Conservation (phyloP, 495 filamentous ascomycete species). For the Hamigera avellanea region DNA sequence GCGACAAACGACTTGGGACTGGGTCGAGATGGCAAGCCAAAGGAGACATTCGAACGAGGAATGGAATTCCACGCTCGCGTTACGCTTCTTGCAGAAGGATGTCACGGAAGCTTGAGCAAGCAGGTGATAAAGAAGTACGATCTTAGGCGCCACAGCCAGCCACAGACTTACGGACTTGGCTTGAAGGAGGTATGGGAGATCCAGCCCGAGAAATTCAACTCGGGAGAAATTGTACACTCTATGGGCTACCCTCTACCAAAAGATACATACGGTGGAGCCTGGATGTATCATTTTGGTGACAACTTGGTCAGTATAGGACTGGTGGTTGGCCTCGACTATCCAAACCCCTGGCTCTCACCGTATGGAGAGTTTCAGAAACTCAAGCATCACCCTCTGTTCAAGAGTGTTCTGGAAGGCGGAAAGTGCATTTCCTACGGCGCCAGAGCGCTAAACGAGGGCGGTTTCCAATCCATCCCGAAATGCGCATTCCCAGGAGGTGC, state of each 20-base stretch:
- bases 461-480: constrained; percentile 95
- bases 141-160: constrained; percentile 75
- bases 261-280: constrained; percentile 92
- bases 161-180: constrained; percentile 90
- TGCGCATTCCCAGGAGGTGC: constrained; percentile 93
- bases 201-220: constrained; percentile 79
- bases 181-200: constrained; percentile 98
- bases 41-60: constrained; percentile 84
- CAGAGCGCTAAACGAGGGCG: constrained; percentile 86
- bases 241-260: constrained; percentile 85
- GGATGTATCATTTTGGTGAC: constrained; percentile 98
- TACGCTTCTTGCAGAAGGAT: constrained; percentile 92
- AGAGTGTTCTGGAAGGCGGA: constrained; percentile 71
- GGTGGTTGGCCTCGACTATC: constrained; percentile 90
- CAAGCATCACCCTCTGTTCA: constrained; percentile 92
- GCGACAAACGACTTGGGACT: constrained; percentile 94
- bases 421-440: constrained; percentile 98
- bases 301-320: constrained; percentile 91
- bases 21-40: constrained; percentile 67
- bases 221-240: constrained; percentile 78
- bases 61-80: constrained; percentile 97
- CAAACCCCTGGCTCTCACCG: constrained; percentile 91
- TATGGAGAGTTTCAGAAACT: constrained; percentile 97
- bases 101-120: constrained; percentile 92
- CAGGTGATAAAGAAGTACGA: constrained; percentile 94